phyloP scores from a whole-genome alignment of 371 early-diverging fungal genomes.

The Zychaea mexicana region DNA sequence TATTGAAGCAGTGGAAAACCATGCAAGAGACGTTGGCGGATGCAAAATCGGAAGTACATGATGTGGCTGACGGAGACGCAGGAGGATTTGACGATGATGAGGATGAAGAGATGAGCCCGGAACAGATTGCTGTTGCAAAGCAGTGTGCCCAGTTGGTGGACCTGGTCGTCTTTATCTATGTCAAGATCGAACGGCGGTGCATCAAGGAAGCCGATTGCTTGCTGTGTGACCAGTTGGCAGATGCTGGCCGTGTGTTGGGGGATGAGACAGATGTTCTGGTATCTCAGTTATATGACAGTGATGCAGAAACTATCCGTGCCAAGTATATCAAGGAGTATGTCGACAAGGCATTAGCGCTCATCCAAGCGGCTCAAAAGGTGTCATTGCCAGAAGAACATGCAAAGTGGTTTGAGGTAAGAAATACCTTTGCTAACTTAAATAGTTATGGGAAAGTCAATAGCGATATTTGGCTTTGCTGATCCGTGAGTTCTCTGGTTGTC shows the following conservation, averaged over 20 bases:
- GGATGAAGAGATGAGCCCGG: conserved; percentile 33
- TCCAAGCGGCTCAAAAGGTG: conserved; percentile 30
- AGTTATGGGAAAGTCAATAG: neutral
- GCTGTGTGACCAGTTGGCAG: conserved; percentile 31
- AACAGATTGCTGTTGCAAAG: conserved; percentile 27
- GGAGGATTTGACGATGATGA: conserved; percentile 47
- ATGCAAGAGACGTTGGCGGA: conserved; percentile 28
- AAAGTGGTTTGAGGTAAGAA: conserved; percentile 46
- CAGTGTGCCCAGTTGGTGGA: conserved; percentile 37
- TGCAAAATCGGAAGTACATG: conserved; percentile 40
- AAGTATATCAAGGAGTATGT: conserved; percentile 15
- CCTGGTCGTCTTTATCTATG: conserved; percentile 32
- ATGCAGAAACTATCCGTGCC: conserved; percentile 22
- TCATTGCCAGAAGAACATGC: conserved; percentile 33
- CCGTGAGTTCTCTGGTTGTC: neutral
- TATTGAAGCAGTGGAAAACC: conserved; percentile 18
- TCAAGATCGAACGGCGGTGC: conserved; percentile 42
- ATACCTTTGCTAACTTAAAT: neutral
- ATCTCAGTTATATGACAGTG: conserved; percentile 48
- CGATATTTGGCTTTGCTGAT: neutral
- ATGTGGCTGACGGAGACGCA: conserved; percentile 36
- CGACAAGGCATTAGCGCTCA: conserved; percentile 17
- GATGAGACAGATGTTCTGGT: conserved; percentile 46
- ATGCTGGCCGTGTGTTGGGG: conserved; percentile 19
- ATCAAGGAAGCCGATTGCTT: conserved; percentile 20